phyloP scores from a whole-genome alignment of 2,329 filamentous ascomycete genomes.

The Fusarium devonianum region DNA sequence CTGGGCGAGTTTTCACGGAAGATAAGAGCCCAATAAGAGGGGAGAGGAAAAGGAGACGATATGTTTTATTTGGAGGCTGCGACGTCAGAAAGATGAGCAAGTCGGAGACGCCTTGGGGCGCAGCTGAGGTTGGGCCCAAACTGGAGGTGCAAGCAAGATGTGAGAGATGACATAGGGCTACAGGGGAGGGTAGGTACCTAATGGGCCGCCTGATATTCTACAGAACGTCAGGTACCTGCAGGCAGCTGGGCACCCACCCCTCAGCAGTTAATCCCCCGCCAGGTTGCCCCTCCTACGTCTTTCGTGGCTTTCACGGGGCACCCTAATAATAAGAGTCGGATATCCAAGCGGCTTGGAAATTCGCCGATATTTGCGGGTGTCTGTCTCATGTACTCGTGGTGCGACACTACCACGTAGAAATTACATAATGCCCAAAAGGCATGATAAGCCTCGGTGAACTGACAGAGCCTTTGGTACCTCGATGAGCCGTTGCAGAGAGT shows the following conservation, averaged over 20 bases:
- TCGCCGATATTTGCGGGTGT: slow-evolving; percentile 21
- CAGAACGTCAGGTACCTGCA: slow-evolving; percentile 15
- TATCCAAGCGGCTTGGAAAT: slow-evolving; percentile 26
- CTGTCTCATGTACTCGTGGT: neutral
- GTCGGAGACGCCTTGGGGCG: slow-evolving; percentile 37
- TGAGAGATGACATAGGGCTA: slow-evolving; percentile 38
- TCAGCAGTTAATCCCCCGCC: slow-evolving; percentile 31
- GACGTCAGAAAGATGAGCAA: slow-evolving; percentile 34
- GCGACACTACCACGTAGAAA: no score
- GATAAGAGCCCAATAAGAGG: slow-evolving; percentile 13
- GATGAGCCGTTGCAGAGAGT: slow-evolving; percentile 17
- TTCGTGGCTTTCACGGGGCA: slow-evolving; percentile 22
- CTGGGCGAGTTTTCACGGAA: slow-evolving; percentile 11
- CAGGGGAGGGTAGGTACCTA: slow-evolving; percentile 14
- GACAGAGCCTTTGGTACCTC: slow-evolving; percentile 15
- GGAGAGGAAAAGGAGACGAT: slow-evolving; percentile 23
- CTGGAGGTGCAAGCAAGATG: slow-evolving; percentile 6
- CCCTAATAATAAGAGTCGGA: no score
- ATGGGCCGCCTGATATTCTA: neutral
- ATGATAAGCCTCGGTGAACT: slow-evolving; percentile 16
- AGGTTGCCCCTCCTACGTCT: slow-evolving; percentile 43
- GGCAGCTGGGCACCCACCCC: slow-evolving; percentile 28
- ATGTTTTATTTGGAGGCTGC: slow-evolving; percentile 29
- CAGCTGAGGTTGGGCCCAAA: slow-evolving; percentile 32
- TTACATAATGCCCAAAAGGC: no score